Conservation (phyloP, 108 stramenopile species). For the Parietichytrium sp. region DNA sequence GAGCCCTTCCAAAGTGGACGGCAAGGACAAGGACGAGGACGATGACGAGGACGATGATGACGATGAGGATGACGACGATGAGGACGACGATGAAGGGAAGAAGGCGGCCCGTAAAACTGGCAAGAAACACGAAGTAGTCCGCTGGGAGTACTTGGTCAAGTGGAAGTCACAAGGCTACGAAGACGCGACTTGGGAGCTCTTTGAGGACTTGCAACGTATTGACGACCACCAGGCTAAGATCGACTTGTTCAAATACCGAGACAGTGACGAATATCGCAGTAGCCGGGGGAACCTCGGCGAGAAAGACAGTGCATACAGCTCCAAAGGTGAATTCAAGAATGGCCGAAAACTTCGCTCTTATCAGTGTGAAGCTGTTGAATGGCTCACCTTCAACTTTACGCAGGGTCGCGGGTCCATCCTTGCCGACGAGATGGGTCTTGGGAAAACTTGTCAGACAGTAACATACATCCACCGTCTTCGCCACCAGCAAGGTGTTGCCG, state of each 20-base stretch:
- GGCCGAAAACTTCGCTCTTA: conserved; percentile 73
- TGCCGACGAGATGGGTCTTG: conserved; percentile 92
- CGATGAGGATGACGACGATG: not conserved
- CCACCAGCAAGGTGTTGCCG: conserved; percentile 65
- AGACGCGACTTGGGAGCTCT: conserved; percentile 93
- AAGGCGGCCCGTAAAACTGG: not conserved
- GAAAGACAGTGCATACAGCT: not conserved
- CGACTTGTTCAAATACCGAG: not conserved
- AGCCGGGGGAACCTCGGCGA: not conserved
- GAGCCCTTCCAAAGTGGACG: not conserved
- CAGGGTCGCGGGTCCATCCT: conserved; percentile 91
- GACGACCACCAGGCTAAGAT: not conserved
- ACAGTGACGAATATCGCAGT: not conserved
- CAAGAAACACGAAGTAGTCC: not conserved
- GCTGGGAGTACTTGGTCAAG: conserved; percentile 76
- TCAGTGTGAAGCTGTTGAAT: conserved; percentile 91
- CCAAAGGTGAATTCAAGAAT: not conserved
- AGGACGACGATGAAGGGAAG: not conserved
- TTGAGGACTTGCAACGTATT: conserved; percentile 73
- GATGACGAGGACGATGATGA: too few species aligned
- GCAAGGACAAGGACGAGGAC: too few species aligned
- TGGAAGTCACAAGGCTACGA: conserved; percentile 92
- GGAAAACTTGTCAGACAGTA: conserved; percentile 94
- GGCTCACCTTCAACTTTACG: conserved; percentile 92
- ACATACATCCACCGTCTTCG: conserved; percentile 75